Evolutionary conservation across 2,329 filamentous ascomycete genomes (phyloP).

Genomic region (Colletotrichum horii): DNA sequence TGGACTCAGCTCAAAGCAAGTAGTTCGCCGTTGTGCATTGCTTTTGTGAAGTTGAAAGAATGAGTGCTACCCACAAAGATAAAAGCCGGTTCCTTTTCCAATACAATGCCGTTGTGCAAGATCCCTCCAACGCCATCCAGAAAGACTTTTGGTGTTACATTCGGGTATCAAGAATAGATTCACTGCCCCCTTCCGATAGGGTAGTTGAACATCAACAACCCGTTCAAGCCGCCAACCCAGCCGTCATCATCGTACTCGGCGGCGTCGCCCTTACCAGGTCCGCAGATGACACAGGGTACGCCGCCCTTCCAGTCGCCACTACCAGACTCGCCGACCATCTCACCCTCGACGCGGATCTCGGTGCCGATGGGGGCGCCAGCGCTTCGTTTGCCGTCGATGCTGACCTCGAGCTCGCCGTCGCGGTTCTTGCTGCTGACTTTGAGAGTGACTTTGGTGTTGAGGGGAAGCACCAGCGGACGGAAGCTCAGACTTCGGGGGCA

Average conservation of each 20-base stretch:
- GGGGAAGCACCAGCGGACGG: slow-evolving; percentile 85
- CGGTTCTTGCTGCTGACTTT: slow-evolving; percentile 82
- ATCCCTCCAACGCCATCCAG: slow-evolving; percentile 12
- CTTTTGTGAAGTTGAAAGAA: not conserved
- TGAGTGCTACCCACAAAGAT: not conserved
- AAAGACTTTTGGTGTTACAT: slow-evolving; percentile 17
- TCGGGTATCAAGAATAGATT: slow-evolving; percentile 11
- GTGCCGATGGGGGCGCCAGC: slow-evolving; percentile 74
- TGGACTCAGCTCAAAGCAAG: not conserved
- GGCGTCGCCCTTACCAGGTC: slow-evolving; percentile 46
- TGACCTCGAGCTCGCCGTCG: slow-evolving; percentile 77
- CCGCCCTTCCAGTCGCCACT: slow-evolving; percentile 70
- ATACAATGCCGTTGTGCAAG: not conserved
- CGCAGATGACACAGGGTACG: slow-evolving; percentile 88
- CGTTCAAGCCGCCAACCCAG: slow-evolving; percentile 95
- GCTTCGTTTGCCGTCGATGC: slow-evolving; percentile 76
- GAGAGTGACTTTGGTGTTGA: slow-evolving; percentile 83
- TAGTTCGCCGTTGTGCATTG: not conserved
- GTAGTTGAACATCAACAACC: slow-evolving; percentile 95
- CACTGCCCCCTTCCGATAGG: slow-evolving; percentile 70
- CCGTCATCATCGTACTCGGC: slow-evolving; percentile 77
- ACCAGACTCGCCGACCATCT: slow-evolving; percentile 67
- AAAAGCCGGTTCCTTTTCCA: not conserved
- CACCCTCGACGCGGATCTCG: slow-evolving; percentile 89
- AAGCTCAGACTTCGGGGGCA: slow-evolving; percentile 93